Base-by-base conservation (phyloP, 2,329 filamentous ascomycete genomes). In the Geoglossum cookeanum region DNA sequence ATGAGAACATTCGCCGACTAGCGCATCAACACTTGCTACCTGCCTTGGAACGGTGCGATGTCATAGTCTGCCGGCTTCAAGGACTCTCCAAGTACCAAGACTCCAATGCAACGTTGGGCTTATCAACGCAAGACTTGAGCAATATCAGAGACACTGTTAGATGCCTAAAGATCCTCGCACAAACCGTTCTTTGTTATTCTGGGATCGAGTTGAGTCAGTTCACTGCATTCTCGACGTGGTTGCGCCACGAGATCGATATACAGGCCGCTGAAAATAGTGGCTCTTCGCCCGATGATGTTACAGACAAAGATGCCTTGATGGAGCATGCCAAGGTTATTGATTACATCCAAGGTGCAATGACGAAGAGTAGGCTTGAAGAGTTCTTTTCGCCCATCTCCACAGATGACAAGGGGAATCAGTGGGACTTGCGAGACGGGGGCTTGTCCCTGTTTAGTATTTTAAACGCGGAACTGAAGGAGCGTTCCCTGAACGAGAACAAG, bases 21-120 rank as follows among this genome's bases (percentile, higher is more conserved):
- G 75, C 89, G 0, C 90, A 95, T 65, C 84, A 95, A 65, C 90
- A 94, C 67, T 81, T 96, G 55, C 75, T 97, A 1, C 92, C 92
- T 0, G 88, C 87, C 0, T 74, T 97, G 1, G 89, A 97, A 63
- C 81, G 91, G 56, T 85, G 85, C 62, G 78, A 79, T 52, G 81
- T 96, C 29, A 83, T 95, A 35, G 77, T 95, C 32, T 88, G 85
- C 62, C 83, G 88, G 11, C 77, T 98, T 1, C 79, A 85, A 27
- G 91, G 92, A 0, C 79, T 97, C 11, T 88, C 90, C 3, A 81
- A 80, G 59, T 95, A 89, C 63, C 80, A 91, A 65, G 83, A 84
- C 59, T 73, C 77, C 35, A 77, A 78, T 54, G 77, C 80, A 58
- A 76, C 80, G 53, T 77, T 87, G 44, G 85, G 85, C 1, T 80